Evolutionary conservation across 1,139 yeast species (phyloP), one percentile per base, ranked within the genome.

Genomic region (Geotrichum australiense): DNA sequence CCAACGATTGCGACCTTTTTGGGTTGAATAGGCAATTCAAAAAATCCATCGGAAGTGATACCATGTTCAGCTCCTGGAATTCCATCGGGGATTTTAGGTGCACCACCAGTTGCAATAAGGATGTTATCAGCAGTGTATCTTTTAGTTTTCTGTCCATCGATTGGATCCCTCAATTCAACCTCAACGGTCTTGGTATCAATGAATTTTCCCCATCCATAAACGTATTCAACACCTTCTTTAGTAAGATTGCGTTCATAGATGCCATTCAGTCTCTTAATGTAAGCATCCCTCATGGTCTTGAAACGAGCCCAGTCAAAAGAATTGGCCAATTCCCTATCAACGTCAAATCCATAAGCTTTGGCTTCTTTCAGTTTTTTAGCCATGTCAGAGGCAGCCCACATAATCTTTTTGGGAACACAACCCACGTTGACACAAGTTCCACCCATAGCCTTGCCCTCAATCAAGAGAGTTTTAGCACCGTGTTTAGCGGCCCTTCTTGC

Each of bases 341-440:
- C 71, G 43, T 76, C 76, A 53, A 91, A 80, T 1, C 96, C 95
- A 59, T 91, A 91, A 48, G 82, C 85, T 50, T 73, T 69, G 49
- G 94, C 91, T 43, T 85, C 82, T 41, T 70, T 68, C 51, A 81
- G 69, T 57, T 77, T 78, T 50, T 76, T 75, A 18, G 96, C 96
- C 62, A 84, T 67, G 54, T 87, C 96, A 25, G 91, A 80, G 16
- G 96, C 96, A 53, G 87, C 79, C 98, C 98, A 91, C 97, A 91
- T 89, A 39, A 93, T 87, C 63, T 91, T 91, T 71, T 91, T 91
- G 36, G 99, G 99, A 28, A 91, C 98, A 71, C 99, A 91, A 14
- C 99, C 99, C 34, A 89, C 98, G 62, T 93, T 93, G 51, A 93
- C 99, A 73, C 99, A 91, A 37, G 99, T 93, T 32, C 99, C 99